These are phyloP conservation scores for Mimosa bimucronata DNA, from an alignment of 306 rosid genomes.

Conservation along the genomic window DNA sequence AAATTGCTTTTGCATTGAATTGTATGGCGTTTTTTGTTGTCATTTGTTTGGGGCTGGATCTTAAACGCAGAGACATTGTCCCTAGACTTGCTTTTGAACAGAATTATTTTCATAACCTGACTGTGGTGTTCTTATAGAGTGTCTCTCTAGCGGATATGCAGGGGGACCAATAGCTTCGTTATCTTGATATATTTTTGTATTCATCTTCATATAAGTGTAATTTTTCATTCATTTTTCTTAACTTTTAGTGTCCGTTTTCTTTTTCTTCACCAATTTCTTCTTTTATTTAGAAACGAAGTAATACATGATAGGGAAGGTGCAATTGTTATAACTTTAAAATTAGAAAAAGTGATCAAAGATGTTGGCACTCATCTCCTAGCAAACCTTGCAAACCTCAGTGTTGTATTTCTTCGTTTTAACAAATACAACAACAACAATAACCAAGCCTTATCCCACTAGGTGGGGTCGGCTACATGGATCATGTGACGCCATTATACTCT, in stretches of 20 bases:
- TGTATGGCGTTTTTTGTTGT: neutral
- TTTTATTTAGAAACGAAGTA: neutral
- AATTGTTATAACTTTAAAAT: neutral
- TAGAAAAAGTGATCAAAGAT: neutral
- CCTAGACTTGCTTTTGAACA: neutral
- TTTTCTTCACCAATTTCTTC: neutral
- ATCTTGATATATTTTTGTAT: neutral
- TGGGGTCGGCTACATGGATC: too few species aligned
- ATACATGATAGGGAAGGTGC: neutral
- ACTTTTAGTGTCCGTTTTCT: neutral
- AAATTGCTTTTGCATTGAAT: neutral
- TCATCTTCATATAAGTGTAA: neutral
- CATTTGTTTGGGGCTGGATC: conserved; percentile 10
- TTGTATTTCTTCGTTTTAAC: too few species aligned
- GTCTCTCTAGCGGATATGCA: neutral
- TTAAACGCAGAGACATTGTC: neutral
- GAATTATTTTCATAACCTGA: neutral
- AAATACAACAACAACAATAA: too few species aligned
- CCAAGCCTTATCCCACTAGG: too few species aligned
- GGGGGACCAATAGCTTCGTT: neutral
- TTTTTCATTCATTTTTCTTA: neutral
- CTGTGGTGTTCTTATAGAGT: neutral
- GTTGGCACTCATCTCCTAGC: neutral
- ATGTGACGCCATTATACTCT: too few species aligned
- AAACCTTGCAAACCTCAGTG: neutral